These are phyloP conservation scores for Candida methanosorbosa DNA, from an alignment of 805 yeast genomes.

Conservation along the genomic window DNA sequence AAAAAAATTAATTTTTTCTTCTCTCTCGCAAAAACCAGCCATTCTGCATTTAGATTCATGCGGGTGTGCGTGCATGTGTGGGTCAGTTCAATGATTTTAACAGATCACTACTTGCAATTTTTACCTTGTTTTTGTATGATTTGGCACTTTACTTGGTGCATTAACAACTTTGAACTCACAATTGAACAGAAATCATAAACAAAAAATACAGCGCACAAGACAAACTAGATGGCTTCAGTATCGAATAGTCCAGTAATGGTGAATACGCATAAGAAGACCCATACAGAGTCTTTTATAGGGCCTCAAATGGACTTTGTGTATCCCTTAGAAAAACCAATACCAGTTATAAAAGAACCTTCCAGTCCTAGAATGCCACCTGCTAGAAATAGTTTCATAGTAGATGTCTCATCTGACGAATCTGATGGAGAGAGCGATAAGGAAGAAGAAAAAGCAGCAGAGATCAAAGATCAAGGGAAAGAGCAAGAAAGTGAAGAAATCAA, in stretches of 20 bases:
- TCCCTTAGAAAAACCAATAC: background rate
- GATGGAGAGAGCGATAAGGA: background rate
- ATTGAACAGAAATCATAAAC: too few relatives aligned
- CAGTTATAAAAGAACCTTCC: background rate
- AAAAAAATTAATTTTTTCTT: too few relatives aligned
- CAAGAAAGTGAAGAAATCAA: too few relatives aligned
- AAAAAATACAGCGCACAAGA: too few relatives aligned
- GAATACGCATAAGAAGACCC: conserved; percentile 5
- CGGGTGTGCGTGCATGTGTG: background rate
- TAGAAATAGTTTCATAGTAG: background rate
- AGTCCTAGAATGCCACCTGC: background rate
- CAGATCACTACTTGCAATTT: too few relatives aligned
- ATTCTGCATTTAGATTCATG: background rate
- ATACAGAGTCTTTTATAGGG: conserved; percentile 8
- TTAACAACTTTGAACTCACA: too few relatives aligned
- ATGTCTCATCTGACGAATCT: background rate
- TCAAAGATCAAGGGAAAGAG: too few relatives aligned
- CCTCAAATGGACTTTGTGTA: conserved; percentile 7
- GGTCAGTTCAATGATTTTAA: background rate
- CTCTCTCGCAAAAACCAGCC: background rate
- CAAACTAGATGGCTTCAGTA: too few relatives aligned
- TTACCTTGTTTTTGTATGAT: too few relatives aligned
- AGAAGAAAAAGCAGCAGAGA: background rate
- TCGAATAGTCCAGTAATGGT: too few relatives aligned
- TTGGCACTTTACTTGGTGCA: too few relatives aligned